Conservation (phyloP, 1,284 basidiomycete genomes). For the Bjerkandera adusta region DNA sequence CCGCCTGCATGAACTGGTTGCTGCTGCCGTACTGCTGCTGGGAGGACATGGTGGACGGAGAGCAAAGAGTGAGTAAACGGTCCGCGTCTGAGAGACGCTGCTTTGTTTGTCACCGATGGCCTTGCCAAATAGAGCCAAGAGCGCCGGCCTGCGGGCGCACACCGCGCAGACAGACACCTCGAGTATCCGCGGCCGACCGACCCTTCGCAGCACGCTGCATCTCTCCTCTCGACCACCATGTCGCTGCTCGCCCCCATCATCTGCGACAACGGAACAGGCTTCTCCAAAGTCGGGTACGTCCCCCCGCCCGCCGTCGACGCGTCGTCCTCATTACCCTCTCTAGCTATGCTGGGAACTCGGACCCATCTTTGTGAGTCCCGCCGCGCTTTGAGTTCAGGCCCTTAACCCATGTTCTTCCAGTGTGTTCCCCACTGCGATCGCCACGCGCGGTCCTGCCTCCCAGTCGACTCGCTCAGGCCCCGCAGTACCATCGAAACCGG, state of each 20-base stretch:
- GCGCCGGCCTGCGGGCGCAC: no score
- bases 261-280: slow-evolving; percentile 98
- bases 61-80: no score
- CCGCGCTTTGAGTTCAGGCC: slow-evolving; percentile 1
- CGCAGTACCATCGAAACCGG: slow-evolving; percentile 81
- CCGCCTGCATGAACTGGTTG: background rate
- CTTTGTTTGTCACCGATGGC: slow-evolving; percentile 16
- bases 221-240: slow-evolving; percentile 44
- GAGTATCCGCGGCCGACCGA: slow-evolving; percentile 8
- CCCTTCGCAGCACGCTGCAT: background rate
- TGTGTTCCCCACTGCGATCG: slow-evolving; percentile 96
- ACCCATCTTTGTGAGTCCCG: slow-evolving; percentile 86
- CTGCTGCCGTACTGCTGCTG: slow-evolving; percentile 5
- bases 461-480: slow-evolving; percentile 67
- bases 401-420: slow-evolving; percentile 34
- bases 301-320: slow-evolving; percentile 2
- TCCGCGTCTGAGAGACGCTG: no score
- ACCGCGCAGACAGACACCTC: no score
- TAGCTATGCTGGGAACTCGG: slow-evolving; percentile 98
- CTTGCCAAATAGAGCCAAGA: slow-evolving; percentile 15
- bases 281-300: slow-evolving; percentile 93
- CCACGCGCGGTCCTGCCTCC: slow-evolving; percentile 71
- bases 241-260: slow-evolving; percentile 86
- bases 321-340: slow-evolving; percentile 8
- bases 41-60: slow-evolving; percentile 12